Conservation (phyloP, 2,329 filamentous ascomycete species). For the Fusarium musae region DNA sequence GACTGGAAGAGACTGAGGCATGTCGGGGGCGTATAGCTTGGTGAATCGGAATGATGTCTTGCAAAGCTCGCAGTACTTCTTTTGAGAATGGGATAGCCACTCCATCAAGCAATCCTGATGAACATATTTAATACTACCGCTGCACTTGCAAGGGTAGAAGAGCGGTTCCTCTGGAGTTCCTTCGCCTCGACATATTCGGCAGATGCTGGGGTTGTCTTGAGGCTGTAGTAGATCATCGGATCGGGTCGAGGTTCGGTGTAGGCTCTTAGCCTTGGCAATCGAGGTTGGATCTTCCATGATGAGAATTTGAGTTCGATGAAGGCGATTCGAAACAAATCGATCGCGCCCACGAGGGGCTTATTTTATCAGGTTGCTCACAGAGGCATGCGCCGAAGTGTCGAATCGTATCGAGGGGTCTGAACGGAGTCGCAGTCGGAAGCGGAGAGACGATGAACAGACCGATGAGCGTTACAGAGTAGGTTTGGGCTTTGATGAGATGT, state of each 20-base stretch:
- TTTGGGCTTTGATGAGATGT: neutral
- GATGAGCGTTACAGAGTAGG: neutral
- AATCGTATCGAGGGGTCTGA: slow-evolving; percentile 21
- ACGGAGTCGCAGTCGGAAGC: slow-evolving; percentile 4
- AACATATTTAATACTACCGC: slow-evolving; percentile 97
- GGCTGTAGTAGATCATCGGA: slow-evolving; percentile 43
- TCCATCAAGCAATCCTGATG: slow-evolving; percentile 99
- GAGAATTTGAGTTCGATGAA: slow-evolving; percentile 18
- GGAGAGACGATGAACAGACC: slow-evolving; percentile 1
- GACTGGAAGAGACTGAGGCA: slow-evolving; percentile 86
- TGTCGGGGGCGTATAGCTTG: slow-evolving; percentile 93
- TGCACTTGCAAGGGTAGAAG: slow-evolving; percentile 99
- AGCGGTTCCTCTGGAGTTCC: slow-evolving; percentile 83
- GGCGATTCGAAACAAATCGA: slow-evolving; percentile 36
- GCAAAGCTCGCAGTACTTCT: slow-evolving; percentile 99
- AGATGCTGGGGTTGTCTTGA: slow-evolving; percentile 75
- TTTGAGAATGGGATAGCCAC: slow-evolving; percentile 98
- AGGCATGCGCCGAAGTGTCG: slow-evolving; percentile 38
- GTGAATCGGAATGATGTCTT: slow-evolving; percentile 99
- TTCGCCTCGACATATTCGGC: slow-evolving; percentile 95
- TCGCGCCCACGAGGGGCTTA: slow-evolving; percentile 47
- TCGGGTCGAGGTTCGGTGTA: slow-evolving; percentile 40
- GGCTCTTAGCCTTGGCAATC: slow-evolving; percentile 38
- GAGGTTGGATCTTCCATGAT: slow-evolving; percentile 44
- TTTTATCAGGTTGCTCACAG: slow-evolving; percentile 22